Base-by-base conservation (phyloP, 352 stramenopile species). In the Phytopythium ostracodes region DNA sequence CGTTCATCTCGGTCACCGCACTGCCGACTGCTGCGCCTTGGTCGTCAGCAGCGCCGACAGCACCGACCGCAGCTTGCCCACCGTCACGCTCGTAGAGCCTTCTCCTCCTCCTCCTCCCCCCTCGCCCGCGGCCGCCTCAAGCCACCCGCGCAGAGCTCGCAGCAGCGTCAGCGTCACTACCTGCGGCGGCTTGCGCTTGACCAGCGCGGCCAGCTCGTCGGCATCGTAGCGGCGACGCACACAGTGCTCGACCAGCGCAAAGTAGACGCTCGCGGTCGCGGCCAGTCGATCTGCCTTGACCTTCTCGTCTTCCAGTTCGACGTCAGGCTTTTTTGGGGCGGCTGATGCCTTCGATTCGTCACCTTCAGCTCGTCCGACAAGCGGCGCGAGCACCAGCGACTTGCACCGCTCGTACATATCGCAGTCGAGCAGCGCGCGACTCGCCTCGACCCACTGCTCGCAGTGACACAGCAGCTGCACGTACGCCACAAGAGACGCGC, bases 371-470 rank as follows among this genome's bases (percentile, higher is more conserved):
- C 3, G 24, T 0, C 15, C 35, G 10, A 50, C 22, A 7, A 60
- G 58, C 12, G 63, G 42, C 29, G 67, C 64, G 25, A 73, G 46
- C 27, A 71, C 22, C 22, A 77, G 17, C 42, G 81, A 61, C 22
- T 85, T 76, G 57, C 82, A 87, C 14, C 82, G 72, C 42, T 91
- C 74, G 58, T 87, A 91, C 35, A 94, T 33, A 44, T 81, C 67
- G 17, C 79, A 88, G 20, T 77, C 67, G 18, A 94, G 70, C 36
- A 92, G 65, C n/a, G 77, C 76, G 50, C 67, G 69, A 51, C 70
- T 81, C 2, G 82, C 82, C 70, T 94, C 84, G 15, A 78, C 49
- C 22, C 76, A 70, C 38, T 79, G 64, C 18, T 72, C 77, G 31
- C 75, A 89, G 43, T 83, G 75, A 31, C 67, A 72, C 25, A 92